These are phyloP conservation scores for Jaltomata sinuosa DNA, from an alignment of 257 asterid species.

Conservation along the genomic window DNA sequence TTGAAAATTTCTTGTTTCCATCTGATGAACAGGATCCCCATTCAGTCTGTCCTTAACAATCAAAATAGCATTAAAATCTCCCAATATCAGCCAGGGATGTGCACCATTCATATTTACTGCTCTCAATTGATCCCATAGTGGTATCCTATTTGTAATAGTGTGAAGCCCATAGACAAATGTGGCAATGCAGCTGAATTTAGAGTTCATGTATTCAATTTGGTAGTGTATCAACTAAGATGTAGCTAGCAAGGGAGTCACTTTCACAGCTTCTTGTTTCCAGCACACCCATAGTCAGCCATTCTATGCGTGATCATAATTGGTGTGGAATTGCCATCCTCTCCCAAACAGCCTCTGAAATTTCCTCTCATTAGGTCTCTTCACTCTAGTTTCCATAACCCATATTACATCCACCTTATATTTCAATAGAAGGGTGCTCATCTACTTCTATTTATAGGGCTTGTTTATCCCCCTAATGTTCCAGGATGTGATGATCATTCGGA, in stretches of 20 bases:
- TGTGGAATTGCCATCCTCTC: not conserved
- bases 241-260: not conserved
- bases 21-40: not conserved
- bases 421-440: not conserved
- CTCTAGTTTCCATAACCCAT: not conserved
- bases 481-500: not conserved
- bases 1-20: not conserved
- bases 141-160: not conserved
- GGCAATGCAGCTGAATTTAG: no score
- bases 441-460: not conserved
- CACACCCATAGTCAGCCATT: not conserved
- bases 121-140: not conserved
- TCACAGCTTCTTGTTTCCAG: not conserved
- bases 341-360: not conserved
- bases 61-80: not conserved
- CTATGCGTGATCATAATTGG: not conserved
- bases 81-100: not conserved
- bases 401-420: not conserved
- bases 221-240: not conserved
- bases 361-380: not conserved
- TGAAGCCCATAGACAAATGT: not conserved
- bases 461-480: not conserved
- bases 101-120: no score
- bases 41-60: not conserved
- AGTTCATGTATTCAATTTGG: not conserved